Evolutionary conservation across 2,329 filamentous ascomycete species (phyloP).

Genomic region (Drechslerella dactyloides): DNA sequence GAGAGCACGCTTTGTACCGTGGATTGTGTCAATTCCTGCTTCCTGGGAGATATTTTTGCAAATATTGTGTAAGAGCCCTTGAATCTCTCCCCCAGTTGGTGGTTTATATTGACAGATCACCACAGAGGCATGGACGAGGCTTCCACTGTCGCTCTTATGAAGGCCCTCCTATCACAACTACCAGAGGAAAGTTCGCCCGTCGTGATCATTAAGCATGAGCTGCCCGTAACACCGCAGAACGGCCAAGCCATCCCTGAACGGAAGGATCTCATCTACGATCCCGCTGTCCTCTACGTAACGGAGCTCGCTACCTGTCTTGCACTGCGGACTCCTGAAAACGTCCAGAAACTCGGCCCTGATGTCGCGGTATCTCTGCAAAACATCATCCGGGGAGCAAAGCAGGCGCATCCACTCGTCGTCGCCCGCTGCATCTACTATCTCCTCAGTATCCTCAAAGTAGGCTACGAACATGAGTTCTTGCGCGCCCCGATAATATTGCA

Average conservation of each 20-base stretch:
- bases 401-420: constrained; percentile 81
- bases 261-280: constrained; percentile 75
- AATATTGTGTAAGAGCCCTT: constrained; percentile 74
- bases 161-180: constrained; percentile 78
- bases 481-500: constrained; percentile 91
- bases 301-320: constrained; percentile 86
- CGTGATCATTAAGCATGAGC: constrained; percentile 90
- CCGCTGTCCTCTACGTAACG: constrained; percentile 84
- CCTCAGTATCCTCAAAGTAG: constrained; percentile 77
- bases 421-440: constrained; percentile 87
- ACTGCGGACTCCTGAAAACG: constrained; percentile 74
- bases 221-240: constrained; percentile 69
- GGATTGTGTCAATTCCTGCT: constrained; percentile 90
- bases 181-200: constrained; percentile 81
- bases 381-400: constrained; percentile 77
- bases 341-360: constrained; percentile 75
- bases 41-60: constrained; percentile 78
- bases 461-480: constrained; percentile 89
- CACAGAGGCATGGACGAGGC: constrained; percentile 41
- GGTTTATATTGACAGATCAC: constrained; percentile 7
- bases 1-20: constrained; percentile 94
- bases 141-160: constrained; percentile 63
- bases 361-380: constrained; percentile 81
- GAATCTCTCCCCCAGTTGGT: too few relatives aligned
- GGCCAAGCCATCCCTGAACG: constrained; percentile 64